Conservation (phyloP, 305 asterid genomes). For the Salvia sclarea region DNA sequence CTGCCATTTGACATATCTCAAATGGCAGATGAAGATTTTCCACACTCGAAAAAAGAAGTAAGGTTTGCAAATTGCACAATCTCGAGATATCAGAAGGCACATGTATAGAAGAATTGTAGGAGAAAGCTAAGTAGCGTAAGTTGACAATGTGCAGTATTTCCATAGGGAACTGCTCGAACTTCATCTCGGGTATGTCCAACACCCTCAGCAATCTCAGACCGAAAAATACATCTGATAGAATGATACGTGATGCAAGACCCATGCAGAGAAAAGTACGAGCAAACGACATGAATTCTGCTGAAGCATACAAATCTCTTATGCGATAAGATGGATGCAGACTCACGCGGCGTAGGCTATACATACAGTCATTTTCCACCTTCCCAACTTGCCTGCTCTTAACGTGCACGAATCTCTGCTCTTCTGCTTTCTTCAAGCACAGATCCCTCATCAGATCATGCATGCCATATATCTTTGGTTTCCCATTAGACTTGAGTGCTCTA, state of each 20-base stretch:
- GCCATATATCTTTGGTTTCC: slow-evolving; percentile 8
- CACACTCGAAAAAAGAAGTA: too few relatives aligned
- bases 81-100: too few relatives aligned
- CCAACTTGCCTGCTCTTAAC: not conserved
- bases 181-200: slow-evolving; percentile 14
- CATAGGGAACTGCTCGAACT: not conserved
- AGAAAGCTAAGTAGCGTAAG: too few relatives aligned
- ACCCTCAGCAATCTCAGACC: slow-evolving; percentile 13
- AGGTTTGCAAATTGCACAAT: too few relatives aligned
- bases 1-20: not conserved
- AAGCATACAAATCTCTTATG: not conserved
- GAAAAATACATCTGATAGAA: not conserved
- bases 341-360: slow-evolving; percentile 4
- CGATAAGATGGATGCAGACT: slow-evolving; percentile 3
- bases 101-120: too few relatives aligned
- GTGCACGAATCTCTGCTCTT: slow-evolving; percentile 9
- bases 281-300: slow-evolving; percentile 14
- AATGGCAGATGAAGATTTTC: too few relatives aligned
- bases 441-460: slow-evolving; percentile 33
- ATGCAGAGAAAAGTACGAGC: slow-evolving; percentile 25
- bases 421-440: slow-evolving; percentile 15
- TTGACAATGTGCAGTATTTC: slow-evolving; percentile 14
- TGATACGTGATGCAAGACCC: not conserved
- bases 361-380: not conserved
- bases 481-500: slow-evolving; percentile 3